These are phyloP conservation scores for Pichia sp. DNA, from an alignment of 1,139 yeast genomes.

Conservation along the genomic window DNA sequence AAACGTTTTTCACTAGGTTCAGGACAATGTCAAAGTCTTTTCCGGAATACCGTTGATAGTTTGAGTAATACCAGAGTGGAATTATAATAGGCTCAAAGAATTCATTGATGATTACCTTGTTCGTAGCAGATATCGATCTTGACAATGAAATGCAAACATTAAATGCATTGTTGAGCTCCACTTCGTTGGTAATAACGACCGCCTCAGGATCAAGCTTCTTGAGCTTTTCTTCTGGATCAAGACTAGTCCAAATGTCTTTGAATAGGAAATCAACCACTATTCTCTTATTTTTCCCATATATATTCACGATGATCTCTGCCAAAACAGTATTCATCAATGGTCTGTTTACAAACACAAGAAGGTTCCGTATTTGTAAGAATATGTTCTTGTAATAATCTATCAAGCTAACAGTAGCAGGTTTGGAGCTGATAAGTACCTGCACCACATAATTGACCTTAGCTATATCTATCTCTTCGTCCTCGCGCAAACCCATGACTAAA, in stretches of 20 bases:
- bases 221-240: constrained; percentile 30
- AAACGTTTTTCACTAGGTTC: constrained; percentile 34
- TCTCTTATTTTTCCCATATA: constrained; percentile 45
- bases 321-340: constrained; percentile 56
- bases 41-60: constrained; percentile 39
- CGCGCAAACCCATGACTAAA: constrained; percentile 69
- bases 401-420: constrained; percentile 47
- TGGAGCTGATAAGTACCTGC: constrained; percentile 46
- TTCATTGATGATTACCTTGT: constrained; percentile 33
- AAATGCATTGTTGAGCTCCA: constrained; percentile 51
- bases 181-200: constrained; percentile 35
- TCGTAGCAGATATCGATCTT: constrained; percentile 32
- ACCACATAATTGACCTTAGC: constrained; percentile 63
- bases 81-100: constrained; percentile 40
- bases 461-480: constrained; percentile 58
- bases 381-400: constrained; percentile 46
- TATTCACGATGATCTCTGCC: constrained; percentile 44
- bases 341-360: constrained; percentile 53
- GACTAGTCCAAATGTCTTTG: constrained; percentile 37
- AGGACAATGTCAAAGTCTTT: constrained; percentile 39
- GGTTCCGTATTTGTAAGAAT: constrained; percentile 51
- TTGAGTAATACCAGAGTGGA: constrained; percentile 56
- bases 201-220: neutral
- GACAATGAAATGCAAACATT: constrained; percentile 60
- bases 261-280: constrained; percentile 58